Evolutionary conservation across 2,329 filamentous ascomycete species (phyloP).

Genomic region (Helotiales sp.): DNA sequence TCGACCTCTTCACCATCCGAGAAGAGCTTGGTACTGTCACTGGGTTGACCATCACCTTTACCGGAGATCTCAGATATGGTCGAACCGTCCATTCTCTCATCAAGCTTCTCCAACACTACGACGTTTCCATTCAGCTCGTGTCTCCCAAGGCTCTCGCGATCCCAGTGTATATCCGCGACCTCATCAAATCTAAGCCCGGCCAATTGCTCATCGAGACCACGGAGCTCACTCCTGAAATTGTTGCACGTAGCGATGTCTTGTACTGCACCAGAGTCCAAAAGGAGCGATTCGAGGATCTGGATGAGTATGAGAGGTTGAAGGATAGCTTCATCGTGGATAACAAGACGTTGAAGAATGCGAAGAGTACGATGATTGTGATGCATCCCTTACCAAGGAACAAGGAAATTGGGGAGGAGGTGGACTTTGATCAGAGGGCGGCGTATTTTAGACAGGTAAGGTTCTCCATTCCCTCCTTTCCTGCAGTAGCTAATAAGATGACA

Average conservation of each 20-base stretch:
- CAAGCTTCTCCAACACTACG: constrained; percentile 92
- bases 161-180: constrained; percentile 71
- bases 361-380: constrained; percentile 91
- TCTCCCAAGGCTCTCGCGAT: constrained; percentile 77
- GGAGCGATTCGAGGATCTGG: constrained; percentile 83
- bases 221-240: constrained; percentile 80
- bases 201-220: constrained; percentile 77
- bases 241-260: constrained; percentile 84
- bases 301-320: constrained; percentile 85
- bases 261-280: constrained; percentile 98
- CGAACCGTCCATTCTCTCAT: constrained; percentile 94
- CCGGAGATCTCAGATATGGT: constrained; percentile 89
- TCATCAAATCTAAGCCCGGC: constrained; percentile 67
- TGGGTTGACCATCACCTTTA: constrained; percentile 92
- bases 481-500: constrained; percentile 39
- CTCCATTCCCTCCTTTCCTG: not conserved
- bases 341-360: constrained; percentile 83
- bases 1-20: constrained; percentile 97
- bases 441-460: constrained; percentile 97
- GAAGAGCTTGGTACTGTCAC: constrained; percentile 96
- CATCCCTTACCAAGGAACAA: constrained; percentile 92
- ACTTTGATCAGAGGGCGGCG: constrained; percentile 93
- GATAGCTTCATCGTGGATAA: constrained; percentile 89
- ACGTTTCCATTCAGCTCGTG: constrained; percentile 90
- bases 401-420: constrained; percentile 93